Conservation (phyloP, 345 rosid genomes). For the Rubroshorea leprosula region DNA sequence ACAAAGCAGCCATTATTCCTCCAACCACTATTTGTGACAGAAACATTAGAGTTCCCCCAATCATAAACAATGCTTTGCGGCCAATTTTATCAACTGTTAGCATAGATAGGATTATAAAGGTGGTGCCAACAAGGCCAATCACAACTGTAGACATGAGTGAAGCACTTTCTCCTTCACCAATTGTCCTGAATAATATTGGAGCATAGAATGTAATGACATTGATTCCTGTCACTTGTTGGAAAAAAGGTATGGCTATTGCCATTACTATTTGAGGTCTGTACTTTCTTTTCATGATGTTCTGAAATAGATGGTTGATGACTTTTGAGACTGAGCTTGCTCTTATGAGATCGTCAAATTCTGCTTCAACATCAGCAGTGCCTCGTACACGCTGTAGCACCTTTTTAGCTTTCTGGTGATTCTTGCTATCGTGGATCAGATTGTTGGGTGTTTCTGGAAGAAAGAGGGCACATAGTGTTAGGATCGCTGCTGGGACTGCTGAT, state of each 20-base stretch:
- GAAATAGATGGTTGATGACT: constrained; percentile 28
- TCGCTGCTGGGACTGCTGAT: neutral
- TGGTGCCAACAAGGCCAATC: constrained; percentile 43
- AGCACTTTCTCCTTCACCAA: constrained; percentile 59
- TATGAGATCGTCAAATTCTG: constrained; percentile 19
- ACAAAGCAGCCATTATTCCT: constrained; percentile 34
- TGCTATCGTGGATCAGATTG: neutral
- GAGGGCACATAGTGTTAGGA: neutral
- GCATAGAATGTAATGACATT: constrained; percentile 66
- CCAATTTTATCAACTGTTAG: constrained; percentile 58
- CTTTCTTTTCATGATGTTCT: constrained; percentile 17
- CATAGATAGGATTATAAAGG: constrained; percentile 49
- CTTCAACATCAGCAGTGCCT: constrained; percentile 1
- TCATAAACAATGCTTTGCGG: constrained; percentile 38
- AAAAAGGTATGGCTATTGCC: constrained; percentile 66
- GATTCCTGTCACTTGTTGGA: constrained; percentile 71
- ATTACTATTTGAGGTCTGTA: constrained; percentile 64
- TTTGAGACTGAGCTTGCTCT: constrained; percentile 27
- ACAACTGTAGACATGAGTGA: constrained; percentile 49
- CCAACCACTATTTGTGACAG: constrained; percentile 50
- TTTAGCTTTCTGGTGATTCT: neutral
- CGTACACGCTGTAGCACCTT: neutral
- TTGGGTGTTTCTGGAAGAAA: neutral
- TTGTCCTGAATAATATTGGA: constrained; percentile 57
- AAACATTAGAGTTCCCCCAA: constrained; percentile 59